Percentiles rank a stretch among this genome's conserved stretches.
phyloP scores from a whole-genome alignment of 106 monocot species.

The Allium cepa region DNA sequence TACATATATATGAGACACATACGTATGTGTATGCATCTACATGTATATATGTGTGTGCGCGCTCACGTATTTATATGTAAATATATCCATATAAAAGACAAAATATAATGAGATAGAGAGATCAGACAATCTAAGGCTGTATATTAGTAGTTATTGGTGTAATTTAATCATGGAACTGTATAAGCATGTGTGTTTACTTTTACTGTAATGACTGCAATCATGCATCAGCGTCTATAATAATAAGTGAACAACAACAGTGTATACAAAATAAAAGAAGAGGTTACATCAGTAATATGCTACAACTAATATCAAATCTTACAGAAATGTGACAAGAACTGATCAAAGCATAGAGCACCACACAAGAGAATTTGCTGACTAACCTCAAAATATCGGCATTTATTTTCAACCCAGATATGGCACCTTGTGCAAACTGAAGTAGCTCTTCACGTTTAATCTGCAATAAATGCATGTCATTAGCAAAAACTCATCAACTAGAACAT shows the following conservation, averaged over 20 bases:
- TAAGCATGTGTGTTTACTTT: too few relatives aligned
- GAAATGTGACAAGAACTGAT: background rate
- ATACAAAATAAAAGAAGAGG: background rate
- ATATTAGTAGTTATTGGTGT: too few relatives aligned
- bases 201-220: too few relatives aligned
- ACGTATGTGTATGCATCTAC: too few relatives aligned
- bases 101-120: too few relatives aligned
- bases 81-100: too few relatives aligned
- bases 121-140: too few relatives aligned
- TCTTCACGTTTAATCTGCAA: slow-evolving; percentile 87
- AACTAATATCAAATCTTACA: background rate
- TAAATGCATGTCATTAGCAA: slow-evolving; percentile 1
- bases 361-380: slow-evolving; percentile 15
- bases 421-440: slow-evolving; percentile 93
- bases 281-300: background rate
- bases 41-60: too few relatives aligned
- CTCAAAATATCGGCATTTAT: slow-evolving; percentile 81
- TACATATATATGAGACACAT: too few relatives aligned
- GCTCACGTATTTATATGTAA: too few relatives aligned
- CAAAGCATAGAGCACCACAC: background rate
- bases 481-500: background rate
- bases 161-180: too few relatives aligned
- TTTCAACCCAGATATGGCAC: slow-evolving; percentile 86
- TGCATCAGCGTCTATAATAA: background rate
- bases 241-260: background rate